Conservation (phyloP, 2,329 filamentous ascomycete genomes). For the Ophiostoma quercus region DNA sequence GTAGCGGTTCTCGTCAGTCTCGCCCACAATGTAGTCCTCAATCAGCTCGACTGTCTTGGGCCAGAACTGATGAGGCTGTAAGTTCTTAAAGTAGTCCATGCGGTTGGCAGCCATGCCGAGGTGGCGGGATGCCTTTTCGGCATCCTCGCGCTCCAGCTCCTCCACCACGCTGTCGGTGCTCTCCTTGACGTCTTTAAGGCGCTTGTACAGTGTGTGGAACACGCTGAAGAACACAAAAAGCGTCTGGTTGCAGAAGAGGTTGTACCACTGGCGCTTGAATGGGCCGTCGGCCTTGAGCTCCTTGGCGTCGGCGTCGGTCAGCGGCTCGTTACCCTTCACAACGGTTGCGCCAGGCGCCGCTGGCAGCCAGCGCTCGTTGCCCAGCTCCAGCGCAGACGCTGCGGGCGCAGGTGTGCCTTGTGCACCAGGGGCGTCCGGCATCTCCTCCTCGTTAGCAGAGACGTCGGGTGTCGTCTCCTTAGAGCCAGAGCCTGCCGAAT, state of each 20-base stretch:
- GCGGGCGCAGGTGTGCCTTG: constrained; percentile 35
- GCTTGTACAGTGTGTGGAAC: constrained; percentile 83
- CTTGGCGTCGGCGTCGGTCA: constrained; percentile 51
- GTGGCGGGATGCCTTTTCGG: constrained; percentile 73
- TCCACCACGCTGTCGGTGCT: constrained; percentile 67
- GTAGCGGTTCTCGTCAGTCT: constrained; percentile 75
- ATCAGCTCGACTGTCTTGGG: constrained; percentile 77
- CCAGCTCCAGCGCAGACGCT: constrained; percentile 53
- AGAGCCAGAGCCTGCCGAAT: constrained; percentile 64
- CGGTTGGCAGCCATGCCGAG: constrained; percentile 77
- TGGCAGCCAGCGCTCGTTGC: constrained; percentile 61
- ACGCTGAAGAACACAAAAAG: constrained; percentile 94
- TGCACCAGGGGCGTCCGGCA: constrained; percentile 52
- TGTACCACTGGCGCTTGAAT: constrained; percentile 75
- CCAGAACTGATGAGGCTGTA: constrained; percentile 68
- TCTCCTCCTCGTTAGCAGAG: constrained; percentile 74
- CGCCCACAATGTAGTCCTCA: constrained; percentile 76
- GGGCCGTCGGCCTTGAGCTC: constrained; percentile 71
- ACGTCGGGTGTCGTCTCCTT: constrained; percentile 86
- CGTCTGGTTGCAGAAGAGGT: constrained; percentile 85
- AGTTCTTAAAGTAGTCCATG: constrained; percentile 69
- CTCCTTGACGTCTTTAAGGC: constrained; percentile 77
- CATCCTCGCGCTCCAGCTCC: constrained; percentile 67
- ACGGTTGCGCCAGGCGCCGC: constrained; percentile 53
- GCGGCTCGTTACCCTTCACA: constrained; percentile 49